phyloP scores from a whole-genome alignment of 805 yeast genomes.

The Candida awuae region DNA sequence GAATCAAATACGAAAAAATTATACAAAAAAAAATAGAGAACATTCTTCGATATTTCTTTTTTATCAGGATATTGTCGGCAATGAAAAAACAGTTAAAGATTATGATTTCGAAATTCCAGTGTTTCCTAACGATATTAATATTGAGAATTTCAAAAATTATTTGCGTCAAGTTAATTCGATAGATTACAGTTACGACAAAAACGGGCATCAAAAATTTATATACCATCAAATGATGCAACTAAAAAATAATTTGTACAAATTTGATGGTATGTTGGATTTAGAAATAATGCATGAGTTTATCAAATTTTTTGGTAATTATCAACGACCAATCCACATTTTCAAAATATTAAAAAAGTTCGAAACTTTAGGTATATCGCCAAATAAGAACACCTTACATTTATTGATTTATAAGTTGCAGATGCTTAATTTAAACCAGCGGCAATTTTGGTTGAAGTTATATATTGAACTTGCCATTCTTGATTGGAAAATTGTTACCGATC shows the following conservation, averaged over 20 bases:
- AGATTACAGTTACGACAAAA: constrained; percentile 1
- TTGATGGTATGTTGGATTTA: constrained; percentile 5
- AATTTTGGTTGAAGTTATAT: neutral
- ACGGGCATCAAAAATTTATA: neutral
- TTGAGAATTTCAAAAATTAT: neutral
- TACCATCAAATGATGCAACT: constrained; percentile 1
- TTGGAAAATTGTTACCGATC: constrained; percentile 7
- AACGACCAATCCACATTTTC: neutral
- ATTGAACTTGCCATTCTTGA: neutral
- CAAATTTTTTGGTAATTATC: constrained; percentile 3
- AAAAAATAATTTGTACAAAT: constrained; percentile 1
- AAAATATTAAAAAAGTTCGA: constrained; percentile 5
- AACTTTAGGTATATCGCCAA: constrained; percentile 4
- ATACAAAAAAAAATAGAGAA: neutral
- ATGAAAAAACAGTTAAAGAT: neutral
- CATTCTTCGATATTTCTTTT: constrained; percentile 2
- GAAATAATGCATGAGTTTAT: constrained; percentile 7
- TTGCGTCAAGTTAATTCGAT: constrained; percentile 2
- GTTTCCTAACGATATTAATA: constrained; percentile 1
- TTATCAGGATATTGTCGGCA: neutral
- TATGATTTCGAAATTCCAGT: constrained; percentile 2
- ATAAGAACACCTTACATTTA: constrained; percentile 8
- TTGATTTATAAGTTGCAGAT: constrained; percentile 2
- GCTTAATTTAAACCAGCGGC: neutral
- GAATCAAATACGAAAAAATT: neutral